These are phyloP conservation scores for Nyctanthes arbortristis DNA, from an alignment of 257 asterid genomes.

Conservation along the genomic window DNA sequence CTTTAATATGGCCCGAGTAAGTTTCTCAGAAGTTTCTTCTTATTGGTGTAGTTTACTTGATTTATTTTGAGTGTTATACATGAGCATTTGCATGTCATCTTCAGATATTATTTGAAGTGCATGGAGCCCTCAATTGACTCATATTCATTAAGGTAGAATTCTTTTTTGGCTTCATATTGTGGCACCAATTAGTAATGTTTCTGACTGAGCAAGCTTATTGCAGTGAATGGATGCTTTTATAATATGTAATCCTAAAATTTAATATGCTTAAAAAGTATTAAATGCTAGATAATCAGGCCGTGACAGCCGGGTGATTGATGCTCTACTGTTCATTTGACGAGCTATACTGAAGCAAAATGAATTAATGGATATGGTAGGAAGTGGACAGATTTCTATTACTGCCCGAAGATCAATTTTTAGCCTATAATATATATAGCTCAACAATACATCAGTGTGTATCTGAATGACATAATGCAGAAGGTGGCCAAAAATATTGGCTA, in stretches of 20 bases:
- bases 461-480: neutral
- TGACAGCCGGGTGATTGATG: conserved; percentile 12
- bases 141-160: conserved; percentile 59
- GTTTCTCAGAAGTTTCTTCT: conserved; percentile 29
- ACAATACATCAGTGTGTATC: neutral
- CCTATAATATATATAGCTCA: too few species aligned
- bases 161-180: conserved; percentile 44
- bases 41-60: conserved; percentile 9
- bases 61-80: conserved; percentile 35
- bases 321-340: too few species aligned
- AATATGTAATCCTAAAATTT: conserved; percentile 16
- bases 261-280: neutral
- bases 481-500: neutral
- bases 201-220: conserved; percentile 6
- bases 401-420: too few species aligned
- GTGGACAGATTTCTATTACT: neutral
- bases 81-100: conserved; percentile 66
- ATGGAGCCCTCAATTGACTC: conserved; percentile 62
- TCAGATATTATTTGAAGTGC: conserved; percentile 70
- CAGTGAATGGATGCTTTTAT: conserved; percentile 16
- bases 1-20: conserved; percentile 86
- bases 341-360: too few species aligned
- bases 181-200: conserved; percentile 17
- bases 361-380: neutral
- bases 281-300: conserved; percentile 5